phyloP scores from a whole-genome alignment of 192 early-diverging fungal genomes.

The Lobosporangium transversale region DNA sequence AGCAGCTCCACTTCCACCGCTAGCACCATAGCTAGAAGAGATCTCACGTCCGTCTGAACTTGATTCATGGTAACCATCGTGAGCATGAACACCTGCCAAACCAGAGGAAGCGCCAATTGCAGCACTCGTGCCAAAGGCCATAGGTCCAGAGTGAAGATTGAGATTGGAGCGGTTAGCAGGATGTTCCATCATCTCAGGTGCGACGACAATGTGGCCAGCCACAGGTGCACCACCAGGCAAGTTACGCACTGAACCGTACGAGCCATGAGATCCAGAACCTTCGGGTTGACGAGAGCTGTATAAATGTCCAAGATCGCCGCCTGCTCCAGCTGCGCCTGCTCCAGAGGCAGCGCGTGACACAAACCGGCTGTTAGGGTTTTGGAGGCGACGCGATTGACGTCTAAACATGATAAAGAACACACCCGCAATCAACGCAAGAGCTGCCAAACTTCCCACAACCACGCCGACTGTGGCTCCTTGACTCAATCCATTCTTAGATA shows the following conservation, averaged over 20 bases:
- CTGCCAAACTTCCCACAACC: constrained; percentile 26
- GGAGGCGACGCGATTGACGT: constrained; percentile 42
- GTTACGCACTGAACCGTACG: constrained; percentile 27
- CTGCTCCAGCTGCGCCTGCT: constrained; percentile 35
- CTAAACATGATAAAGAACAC: constrained; percentile 47
- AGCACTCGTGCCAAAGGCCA: constrained; percentile 51
- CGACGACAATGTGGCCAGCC: constrained; percentile 50
- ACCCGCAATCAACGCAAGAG: constrained; percentile 31
- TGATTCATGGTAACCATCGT: constrained; percentile 50
- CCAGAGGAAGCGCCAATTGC: constrained; percentile 34
- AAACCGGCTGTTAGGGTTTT: constrained; percentile 44
- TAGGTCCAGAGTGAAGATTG: constrained; percentile 43
- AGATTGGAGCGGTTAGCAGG: constrained; percentile 50
- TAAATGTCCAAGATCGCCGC: constrained; percentile 38
- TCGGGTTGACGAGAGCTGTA: constrained; percentile 44
- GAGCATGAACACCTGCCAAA: constrained; percentile 30
- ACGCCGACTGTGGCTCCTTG: constrained; percentile 30
- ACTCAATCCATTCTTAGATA: constrained; percentile 29
- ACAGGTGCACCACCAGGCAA: constrained; percentile 43
- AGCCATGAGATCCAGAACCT: constrained; percentile 43
- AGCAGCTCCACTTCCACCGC: constrained; percentile 39
- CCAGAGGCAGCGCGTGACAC: constrained; percentile 36
- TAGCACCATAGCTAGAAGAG: constrained; percentile 38
- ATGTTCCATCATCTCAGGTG: constrained; percentile 52
- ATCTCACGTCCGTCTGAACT: constrained; percentile 40